These are phyloP conservation scores for Pulveroboletus frians DNA, from an alignment of 768 basidiomycete genomes.

Conservation along the genomic window DNA sequence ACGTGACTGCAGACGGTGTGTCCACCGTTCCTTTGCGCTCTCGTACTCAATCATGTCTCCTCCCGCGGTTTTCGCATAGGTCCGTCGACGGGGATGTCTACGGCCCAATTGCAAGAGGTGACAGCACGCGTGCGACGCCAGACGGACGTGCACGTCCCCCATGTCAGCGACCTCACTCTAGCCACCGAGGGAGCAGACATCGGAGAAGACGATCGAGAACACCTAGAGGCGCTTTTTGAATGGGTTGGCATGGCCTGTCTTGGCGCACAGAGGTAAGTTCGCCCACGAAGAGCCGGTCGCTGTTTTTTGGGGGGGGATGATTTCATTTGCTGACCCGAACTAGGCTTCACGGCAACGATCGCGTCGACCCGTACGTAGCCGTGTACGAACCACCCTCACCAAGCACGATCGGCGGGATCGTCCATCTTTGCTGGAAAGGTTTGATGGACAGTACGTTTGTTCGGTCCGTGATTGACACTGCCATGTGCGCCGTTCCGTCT, in stretches of 20 bases:
- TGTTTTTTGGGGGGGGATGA: background rate
- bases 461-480: constrained; percentile 43
- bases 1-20: constrained; percentile 30
- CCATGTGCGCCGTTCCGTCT: constrained; percentile 27
- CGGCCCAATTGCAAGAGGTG: constrained; percentile 8
- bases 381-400: constrained; percentile 55
- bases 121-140: constrained; percentile 21
- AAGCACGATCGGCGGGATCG: constrained; percentile 40
- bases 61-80: background rate
- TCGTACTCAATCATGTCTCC: background rate
- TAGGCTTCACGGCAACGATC: constrained; percentile 58
- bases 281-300: no score
- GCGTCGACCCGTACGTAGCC: constrained; percentile 64
- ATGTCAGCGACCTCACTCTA: constrained; percentile 24
- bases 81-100: background rate
- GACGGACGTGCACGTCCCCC: constrained; percentile 39
- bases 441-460: constrained; percentile 50
- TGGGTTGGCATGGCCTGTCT: constrained; percentile 71
- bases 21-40: background rate
- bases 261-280: constrained; percentile 55
- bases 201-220: constrained; percentile 48
- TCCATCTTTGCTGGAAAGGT: constrained; percentile 58
- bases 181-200: constrained; percentile 26
- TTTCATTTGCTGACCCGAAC: background rate
- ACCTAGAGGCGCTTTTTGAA: constrained; percentile 50